Evolutionary conservation across 176 grass and related monocot species (phyloP).

Genomic region (Poa annua): DNA sequence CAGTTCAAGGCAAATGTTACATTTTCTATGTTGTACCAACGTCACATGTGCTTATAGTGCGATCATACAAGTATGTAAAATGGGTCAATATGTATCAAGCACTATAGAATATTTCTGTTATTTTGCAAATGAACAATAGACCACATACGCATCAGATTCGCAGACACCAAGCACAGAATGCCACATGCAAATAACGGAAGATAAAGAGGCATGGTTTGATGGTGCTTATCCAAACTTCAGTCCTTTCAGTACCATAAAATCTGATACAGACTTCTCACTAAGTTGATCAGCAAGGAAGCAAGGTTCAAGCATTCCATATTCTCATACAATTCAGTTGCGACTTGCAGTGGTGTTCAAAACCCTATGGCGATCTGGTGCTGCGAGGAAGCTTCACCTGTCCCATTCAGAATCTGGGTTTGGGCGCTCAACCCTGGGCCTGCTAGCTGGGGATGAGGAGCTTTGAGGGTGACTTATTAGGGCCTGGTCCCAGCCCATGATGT

Average conservation of each 20-base stretch:
- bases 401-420: slow-evolving; percentile 65
- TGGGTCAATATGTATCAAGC: neutral
- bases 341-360: neutral
- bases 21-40: neutral
- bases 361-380: neutral
- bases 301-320: slow-evolving; percentile 8
- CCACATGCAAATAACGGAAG: neutral
- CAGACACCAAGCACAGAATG: neutral
- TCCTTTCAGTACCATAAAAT: slow-evolving; percentile 8
- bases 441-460: slow-evolving; percentile 18
- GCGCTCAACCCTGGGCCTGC: slow-evolving; percentile 46
- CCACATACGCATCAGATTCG: neutral
- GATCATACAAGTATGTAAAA: neutral
- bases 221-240: slow-evolving; percentile 2
- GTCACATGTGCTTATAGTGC: neutral
- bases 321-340: neutral
- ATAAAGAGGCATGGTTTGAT: slow-evolving; percentile 6
- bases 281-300: slow-evolving; percentile 7
- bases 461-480: slow-evolving; percentile 39
- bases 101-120: neutral
- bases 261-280: neutral
- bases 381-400: slow-evolving; percentile 60
- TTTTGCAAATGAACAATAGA: neutral
- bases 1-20: neutral
- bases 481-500: slow-evolving; percentile 84